Evolutionary conservation across 805 yeast species (phyloP).

Genomic region (Diddensiella caesifluorescens): DNA sequence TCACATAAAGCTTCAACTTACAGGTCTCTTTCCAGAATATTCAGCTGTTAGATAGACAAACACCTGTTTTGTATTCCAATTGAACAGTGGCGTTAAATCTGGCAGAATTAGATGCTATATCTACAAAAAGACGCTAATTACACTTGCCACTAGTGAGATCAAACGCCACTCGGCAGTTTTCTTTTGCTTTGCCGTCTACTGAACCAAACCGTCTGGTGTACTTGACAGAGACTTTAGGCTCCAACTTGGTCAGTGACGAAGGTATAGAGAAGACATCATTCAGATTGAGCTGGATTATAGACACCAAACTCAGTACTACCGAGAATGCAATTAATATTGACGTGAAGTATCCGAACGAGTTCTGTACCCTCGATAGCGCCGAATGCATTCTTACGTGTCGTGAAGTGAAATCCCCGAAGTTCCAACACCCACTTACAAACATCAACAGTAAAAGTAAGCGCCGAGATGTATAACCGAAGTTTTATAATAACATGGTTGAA

Average conservation of each 20-base stretch:
- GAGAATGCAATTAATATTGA: slow-evolving; percentile 29
- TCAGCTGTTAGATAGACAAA: slow-evolving; percentile 87
- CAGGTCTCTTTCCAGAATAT: slow-evolving; percentile 47
- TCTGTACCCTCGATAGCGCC: slow-evolving; percentile 32
- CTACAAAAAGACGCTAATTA: no score
- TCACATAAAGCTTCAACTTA: slow-evolving; percentile 27
- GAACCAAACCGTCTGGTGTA: slow-evolving; percentile 63
- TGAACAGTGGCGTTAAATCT: slow-evolving; percentile 76
- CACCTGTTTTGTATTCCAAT: slow-evolving; percentile 97
- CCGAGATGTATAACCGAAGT: neutral
- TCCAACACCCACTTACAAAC: no score
- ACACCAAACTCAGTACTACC: slow-evolving; percentile 27
- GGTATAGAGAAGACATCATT: slow-evolving; percentile 24
- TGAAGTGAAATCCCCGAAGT: neutral
- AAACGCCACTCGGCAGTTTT: slow-evolving; percentile 64
- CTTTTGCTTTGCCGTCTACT: slow-evolving; percentile 59
- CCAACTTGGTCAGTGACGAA: slow-evolving; percentile 18
- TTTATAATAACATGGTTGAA: slow-evolving; percentile 5
- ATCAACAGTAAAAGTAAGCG: no score
- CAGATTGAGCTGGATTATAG: slow-evolving; percentile 25
- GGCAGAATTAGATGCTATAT: slow-evolving; percentile 17
- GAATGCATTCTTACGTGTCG: slow-evolving; percentile 28
- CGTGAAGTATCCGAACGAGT: slow-evolving; percentile 30
- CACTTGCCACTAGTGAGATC: slow-evolving; percentile 48
- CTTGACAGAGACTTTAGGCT: slow-evolving; percentile 13